Base-by-base conservation (phyloP, 2,329 filamentous ascomycete genomes). In the Neonectria ditissima region DNA sequence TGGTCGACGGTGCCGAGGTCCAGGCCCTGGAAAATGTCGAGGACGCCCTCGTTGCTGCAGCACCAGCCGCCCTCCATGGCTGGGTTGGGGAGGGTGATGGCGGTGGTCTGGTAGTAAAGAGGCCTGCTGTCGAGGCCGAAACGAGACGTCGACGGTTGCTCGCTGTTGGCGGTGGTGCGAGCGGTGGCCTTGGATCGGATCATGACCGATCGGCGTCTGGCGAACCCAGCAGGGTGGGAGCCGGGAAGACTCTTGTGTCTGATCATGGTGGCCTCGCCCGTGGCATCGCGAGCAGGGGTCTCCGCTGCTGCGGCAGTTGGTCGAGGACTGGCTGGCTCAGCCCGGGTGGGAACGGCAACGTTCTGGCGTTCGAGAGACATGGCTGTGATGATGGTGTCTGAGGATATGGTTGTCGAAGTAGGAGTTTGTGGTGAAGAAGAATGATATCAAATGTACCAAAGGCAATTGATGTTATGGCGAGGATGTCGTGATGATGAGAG, bases 21-120 rank as follows among this genome's bases (percentile, higher is more conserved):
- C 9, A 62, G 34, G 18, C 10, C 51, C n/a, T 44, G 10, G 8
- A 62, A 56, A 10, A 62, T 32, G 30, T 57, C 34, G 10, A 50
- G n/a, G n/a, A 62, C 30, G 20, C 37, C 34, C 8, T 28, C 28
- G 7, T 34, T 18, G 34, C 37, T 57, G 10, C 24, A 54, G 20
- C 16, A 57, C 28, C 44, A 48, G 2, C 20, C 44, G 18, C 13
- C 4, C 2, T 11, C 8, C 41, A 55, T 62, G n/a, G 39, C 26
- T 44, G 44, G 18, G 7, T 50, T 32, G 18, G 26, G n/a, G 13
- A 32, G 4, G 20, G 28, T 47, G 44, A 5, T 14, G 4, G 22
- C 7, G 24, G 24, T 18, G 11, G 44, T 6, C n/a, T 11, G n/a
- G 28, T 30, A 16, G 18, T 30, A 8, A 5, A 32, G 20, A 11